Percentiles rank a stretch among this genome's conserved stretches.
phyloP scores from a whole-genome alignment of 495 filamentous ascomycete species.

The Podospora bellae-mahoneyi region DNA sequence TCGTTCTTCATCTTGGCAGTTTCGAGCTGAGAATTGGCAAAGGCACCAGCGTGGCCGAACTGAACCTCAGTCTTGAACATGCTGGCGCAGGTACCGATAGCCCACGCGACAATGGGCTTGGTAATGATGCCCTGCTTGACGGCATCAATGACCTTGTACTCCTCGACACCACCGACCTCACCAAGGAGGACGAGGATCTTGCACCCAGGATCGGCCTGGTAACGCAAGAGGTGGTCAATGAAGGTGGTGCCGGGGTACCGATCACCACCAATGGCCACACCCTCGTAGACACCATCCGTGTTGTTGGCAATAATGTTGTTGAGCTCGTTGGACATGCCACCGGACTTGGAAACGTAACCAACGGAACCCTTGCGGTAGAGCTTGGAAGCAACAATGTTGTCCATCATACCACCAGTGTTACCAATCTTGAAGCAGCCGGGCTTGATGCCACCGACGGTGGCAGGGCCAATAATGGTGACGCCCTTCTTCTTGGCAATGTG shows the following conservation, averaged over 20 bases:
- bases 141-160: slow-evolving; percentile 98
- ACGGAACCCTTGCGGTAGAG: slow-evolving; percentile 98
- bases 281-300: slow-evolving; percentile 97
- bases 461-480: slow-evolving; percentile 97
- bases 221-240: slow-evolving; percentile 95
- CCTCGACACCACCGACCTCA: slow-evolving; percentile 98
- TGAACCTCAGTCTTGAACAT: slow-evolving; percentile 99
- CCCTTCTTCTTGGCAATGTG: slow-evolving; percentile 96
- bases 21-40: slow-evolving; percentile 98
- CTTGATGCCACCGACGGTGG: slow-evolving; percentile 99
- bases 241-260: slow-evolving; percentile 98
- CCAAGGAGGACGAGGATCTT: slow-evolving; percentile 94
- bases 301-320: slow-evolving; percentile 98
- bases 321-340: slow-evolving; percentile 99
- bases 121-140: slow-evolving; percentile 90
- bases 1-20: slow-evolving; percentile 95
- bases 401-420: slow-evolving; percentile 99
- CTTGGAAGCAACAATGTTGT: slow-evolving; percentile 99
- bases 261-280: slow-evolving; percentile 98
- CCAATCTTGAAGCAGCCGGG: slow-evolving; percentile 98
- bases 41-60: slow-evolving; percentile 97
- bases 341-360: slow-evolving; percentile 98
- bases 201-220: slow-evolving; percentile 91
- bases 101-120: slow-evolving; percentile 98
- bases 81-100: slow-evolving; percentile 97